Evolutionary conservation across 768 basidiomycete species (phyloP), one percentile per base, ranked within the genome.

Genomic region (Serendipita sp.): DNA sequence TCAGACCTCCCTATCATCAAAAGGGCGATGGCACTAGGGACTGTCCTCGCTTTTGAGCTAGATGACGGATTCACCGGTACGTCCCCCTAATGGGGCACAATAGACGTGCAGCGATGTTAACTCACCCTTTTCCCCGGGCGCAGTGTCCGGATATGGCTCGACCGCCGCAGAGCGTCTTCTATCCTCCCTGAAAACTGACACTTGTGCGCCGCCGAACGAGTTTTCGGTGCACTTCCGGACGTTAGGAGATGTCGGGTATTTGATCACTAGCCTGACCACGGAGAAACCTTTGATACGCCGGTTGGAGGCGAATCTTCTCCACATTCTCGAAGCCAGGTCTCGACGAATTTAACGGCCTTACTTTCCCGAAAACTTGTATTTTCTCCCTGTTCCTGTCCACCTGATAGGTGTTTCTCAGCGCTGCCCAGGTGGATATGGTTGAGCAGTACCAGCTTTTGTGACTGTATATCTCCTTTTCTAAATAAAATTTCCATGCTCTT

Each of bases 181-280:
- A 1, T 75, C 75, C 8, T 72, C 79, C 1, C 75, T 95, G 11
- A 78, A 77, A 51, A 63, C 67, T 23, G 67, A 70, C 3, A 67
- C 68, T 1, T 66, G 69, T 30, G 71, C 72, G 3, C 67, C 77
- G 0, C 78, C 79, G 0, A 77, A 77, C 16, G 76, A 82, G 3
- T 85, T 85, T 74, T 79, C 81, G 44, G 80, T 97, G 23, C 88
- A 98, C 72, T 92, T 81, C 68, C 80, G 95, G 65, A 93, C 95
- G 0, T 75, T 98, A 44, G 95, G 95, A 0, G 84, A 93, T 70
- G 85, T 92, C 7, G 87, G 86, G n/a, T 95, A 95, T 73, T 89
- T 93, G 71, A 94, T 95, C 81, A 85, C 83, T 3, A 91, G 89
- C 73, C 77, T 94, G 45, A 92, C 91, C 71, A 92, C 88, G 56